These are phyloP conservation scores for Glarea lozoyensis DNA, from an alignment of 495 filamentous ascomycete genomes.

Conservation along the genomic window DNA sequence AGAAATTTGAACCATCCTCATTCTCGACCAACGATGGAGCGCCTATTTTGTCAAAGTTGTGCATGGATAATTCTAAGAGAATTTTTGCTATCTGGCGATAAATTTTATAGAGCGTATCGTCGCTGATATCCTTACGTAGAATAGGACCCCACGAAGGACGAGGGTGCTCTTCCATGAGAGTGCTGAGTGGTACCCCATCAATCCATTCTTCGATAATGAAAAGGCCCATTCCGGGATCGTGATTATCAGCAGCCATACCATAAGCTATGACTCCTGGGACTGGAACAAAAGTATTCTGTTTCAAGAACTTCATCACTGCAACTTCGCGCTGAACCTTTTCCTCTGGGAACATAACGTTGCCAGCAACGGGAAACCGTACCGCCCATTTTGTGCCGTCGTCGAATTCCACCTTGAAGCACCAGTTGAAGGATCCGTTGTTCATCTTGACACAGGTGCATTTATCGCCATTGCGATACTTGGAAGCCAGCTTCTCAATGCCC, in stretches of 20 bases:
- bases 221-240: background rate
- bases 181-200: background rate
- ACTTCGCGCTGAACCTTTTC: slow-evolving; percentile 7
- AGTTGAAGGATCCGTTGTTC: slow-evolving; percentile 27
- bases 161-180: background rate
- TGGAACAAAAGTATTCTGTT: background rate
- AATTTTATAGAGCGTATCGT: background rate
- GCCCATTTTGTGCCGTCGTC: slow-evolving; percentile 26
- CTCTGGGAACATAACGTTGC: slow-evolving; percentile 20
- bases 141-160: too few relatives aligned
- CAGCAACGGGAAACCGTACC: slow-evolving; percentile 30
- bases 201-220: background rate
- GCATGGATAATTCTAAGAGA: slow-evolving; percentile 1
- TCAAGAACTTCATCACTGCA: slow-evolving; percentile 5
- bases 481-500: slow-evolving; percentile 11
- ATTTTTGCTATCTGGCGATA: slow-evolving; percentile 2
- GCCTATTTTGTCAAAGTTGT: slow-evolving; percentile 1
- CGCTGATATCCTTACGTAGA: background rate
- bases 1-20: slow-evolving; percentile 1
- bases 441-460: slow-evolving; percentile 10
- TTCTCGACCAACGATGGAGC: background rate
- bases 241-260: background rate
- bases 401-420: slow-evolving; percentile 27
- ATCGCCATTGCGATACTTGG: slow-evolving; percentile 12
- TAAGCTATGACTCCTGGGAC: background rate